These are phyloP conservation scores for Bigelowiella natans DNA, from an alignment of 78 protist genomes.

Conservation along the genomic window DNA sequence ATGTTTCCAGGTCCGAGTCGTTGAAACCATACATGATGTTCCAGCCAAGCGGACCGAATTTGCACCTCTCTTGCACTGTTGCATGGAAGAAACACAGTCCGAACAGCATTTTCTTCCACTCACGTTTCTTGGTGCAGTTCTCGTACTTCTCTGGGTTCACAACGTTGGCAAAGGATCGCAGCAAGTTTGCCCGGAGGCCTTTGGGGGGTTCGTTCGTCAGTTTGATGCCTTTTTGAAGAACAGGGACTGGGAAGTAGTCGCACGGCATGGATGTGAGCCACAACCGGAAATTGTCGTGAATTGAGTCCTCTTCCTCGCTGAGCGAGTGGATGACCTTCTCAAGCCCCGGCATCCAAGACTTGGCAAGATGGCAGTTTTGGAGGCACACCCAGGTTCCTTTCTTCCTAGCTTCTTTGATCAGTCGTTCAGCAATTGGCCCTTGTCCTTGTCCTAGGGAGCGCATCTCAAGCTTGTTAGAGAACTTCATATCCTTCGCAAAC, in stretches of 20 bases:
- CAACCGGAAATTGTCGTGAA: conserved; percentile 50
- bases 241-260: conserved; percentile 61
- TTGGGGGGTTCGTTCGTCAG: conserved; percentile 74
- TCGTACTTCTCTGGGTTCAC: neutral
- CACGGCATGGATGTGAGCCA: conserved; percentile 66
- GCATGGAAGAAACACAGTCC: conserved; percentile 73
- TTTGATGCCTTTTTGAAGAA: conserved; percentile 63
- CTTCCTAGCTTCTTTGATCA: conserved; percentile 19
- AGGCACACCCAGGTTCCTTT: conserved; percentile 59
- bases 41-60: conserved; percentile 76
- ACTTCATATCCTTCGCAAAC: conserved; percentile 13
- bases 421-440: conserved; percentile 36
- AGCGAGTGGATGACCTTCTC: no score
- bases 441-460: conserved; percentile 55
- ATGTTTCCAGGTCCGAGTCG: neutral
- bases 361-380: conserved; percentile 71
- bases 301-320: neutral
- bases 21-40: conserved; percentile 33
- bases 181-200: conserved; percentile 53
- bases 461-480: neutral
- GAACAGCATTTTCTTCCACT: conserved; percentile 42
- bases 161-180: conserved; percentile 20
- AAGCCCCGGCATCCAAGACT: conserved; percentile 69
- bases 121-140: neutral
- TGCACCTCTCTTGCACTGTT: conserved; percentile 65